Base-by-base conservation (phyloP, 805 yeast species). In the Ogataea siamensis region DNA sequence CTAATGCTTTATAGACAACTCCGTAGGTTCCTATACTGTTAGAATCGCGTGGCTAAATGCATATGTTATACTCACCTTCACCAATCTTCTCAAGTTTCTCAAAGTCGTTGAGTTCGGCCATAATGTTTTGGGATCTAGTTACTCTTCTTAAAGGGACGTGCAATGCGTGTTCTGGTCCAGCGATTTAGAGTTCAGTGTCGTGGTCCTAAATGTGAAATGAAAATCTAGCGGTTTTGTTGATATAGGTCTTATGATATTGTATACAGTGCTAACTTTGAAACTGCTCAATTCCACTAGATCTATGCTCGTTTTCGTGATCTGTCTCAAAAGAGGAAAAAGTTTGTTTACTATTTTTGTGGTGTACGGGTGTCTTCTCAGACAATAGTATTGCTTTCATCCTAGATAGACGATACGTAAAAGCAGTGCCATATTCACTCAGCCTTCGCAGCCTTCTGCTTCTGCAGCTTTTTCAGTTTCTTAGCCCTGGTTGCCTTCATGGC, bases 11-110 rank as follows among this genome's bases (percentile, higher is more conserved):
- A 67, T 93, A 93, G 8, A 93, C 99, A 21, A 94, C 97, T 37
- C 99, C 99, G 60, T 93, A 91, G 2, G 99, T 91, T 46, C 95
- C 87, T 70, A 36, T 13, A 33, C 27, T 13, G 31, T 9, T 26
- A 28, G 19, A 34, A 31, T 22, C 31, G n/a, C n/a, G n/a, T n/a
- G n/a, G n/a, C n/a, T n/a, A 37, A 28, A 7, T 2, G 9, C 11
- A 5, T 26, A 9, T 10, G 28, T 16, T 8, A 27, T 7, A 62
- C 75, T 37, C 63, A 73, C 94, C 97, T 67, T 93, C 99, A 31
- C 99, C 99, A 35, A 93, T 87, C 64, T 93, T 93, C 62, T 93
- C 99, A 48, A 91, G 78, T 55, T 94, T 84, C 60, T 88, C 95
- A 64, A 83, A 91, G 63, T 91, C 95, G 24, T 88, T 79, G 46